Evolutionary conservation across 331 rosid genomes (phyloP).

Genomic region (Rhamnella rubrinervis): DNA sequence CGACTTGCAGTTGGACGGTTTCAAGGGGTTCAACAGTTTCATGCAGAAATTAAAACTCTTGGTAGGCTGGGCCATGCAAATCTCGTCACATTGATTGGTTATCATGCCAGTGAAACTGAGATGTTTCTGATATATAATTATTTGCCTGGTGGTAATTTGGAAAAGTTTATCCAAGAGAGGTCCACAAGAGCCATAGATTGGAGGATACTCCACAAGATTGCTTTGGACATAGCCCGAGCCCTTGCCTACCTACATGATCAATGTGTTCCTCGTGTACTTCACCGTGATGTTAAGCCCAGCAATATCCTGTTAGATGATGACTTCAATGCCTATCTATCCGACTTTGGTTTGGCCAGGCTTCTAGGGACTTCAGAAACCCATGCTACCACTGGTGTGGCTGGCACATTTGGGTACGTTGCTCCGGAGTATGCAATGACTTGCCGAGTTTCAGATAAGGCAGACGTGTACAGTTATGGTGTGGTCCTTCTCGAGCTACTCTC

Average conservation of each 20-base stretch:
- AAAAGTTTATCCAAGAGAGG: constrained; percentile 84
- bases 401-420: constrained; percentile 96
- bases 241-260: constrained; percentile 86
- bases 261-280: constrained; percentile 91
- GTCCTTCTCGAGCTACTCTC: constrained; percentile 92
- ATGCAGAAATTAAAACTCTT: constrained; percentile 82
- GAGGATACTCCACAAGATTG: constrained; percentile 91
- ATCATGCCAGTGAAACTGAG: constrained; percentile 89
- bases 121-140: constrained; percentile 85
- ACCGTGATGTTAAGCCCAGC: constrained; percentile 93
- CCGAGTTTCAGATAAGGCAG: constrained; percentile 92
- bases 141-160: constrained; percentile 86
- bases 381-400: constrained; percentile 96
- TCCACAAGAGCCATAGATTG: constrained; percentile 82
- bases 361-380: constrained; percentile 95
- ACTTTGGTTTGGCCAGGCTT: constrained; percentile 92
- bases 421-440: constrained; percentile 98
- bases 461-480: constrained; percentile 96
- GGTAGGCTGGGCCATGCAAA: constrained; percentile 85
- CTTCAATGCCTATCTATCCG: constrained; percentile 77
- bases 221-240: constrained; percentile 84
- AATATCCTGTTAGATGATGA: constrained; percentile 86
- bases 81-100: constrained; percentile 83
- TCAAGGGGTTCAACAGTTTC: constrained; percentile 87
- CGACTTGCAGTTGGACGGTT: constrained; percentile 89